A percentile compares a stretch with the other conserved stretches of the same genome.
These are phyloP conservation scores for Lachancea sp. DNA, from an alignment of 805 yeast species.

Conservation along the genomic window DNA sequence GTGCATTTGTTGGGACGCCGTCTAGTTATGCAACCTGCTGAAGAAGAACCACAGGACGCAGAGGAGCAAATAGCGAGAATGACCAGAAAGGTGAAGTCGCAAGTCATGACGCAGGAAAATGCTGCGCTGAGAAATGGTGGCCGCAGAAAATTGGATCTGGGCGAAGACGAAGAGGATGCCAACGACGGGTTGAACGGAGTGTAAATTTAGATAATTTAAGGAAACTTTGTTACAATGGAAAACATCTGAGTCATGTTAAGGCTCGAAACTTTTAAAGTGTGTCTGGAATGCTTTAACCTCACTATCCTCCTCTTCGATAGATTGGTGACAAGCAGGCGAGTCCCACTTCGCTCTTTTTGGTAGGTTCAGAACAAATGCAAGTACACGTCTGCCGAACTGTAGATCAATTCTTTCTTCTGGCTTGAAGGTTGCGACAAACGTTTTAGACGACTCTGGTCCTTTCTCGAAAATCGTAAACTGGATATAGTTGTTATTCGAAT, in stretches of 20 bases:
- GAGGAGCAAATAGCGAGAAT: slow-evolving; percentile 87
- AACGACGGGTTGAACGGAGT: slow-evolving; percentile 23
- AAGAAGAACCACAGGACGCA: slow-evolving; percentile 71
- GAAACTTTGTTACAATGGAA: neutral
- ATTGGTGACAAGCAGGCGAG: slow-evolving; percentile 51
- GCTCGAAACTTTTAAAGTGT: slow-evolving; percentile 47
- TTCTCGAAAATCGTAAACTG: slow-evolving; percentile 34
- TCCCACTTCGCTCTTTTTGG: slow-evolving; percentile 72
- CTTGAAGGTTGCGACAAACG: slow-evolving; percentile 30
- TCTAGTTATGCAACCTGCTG: slow-evolving; percentile 87
- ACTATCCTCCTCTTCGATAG: slow-evolving; percentile 49
- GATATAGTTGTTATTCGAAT: slow-evolving; percentile 28
- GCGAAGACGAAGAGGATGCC: slow-evolving; percentile 32
- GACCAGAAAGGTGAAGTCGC: slow-evolving; percentile 79
- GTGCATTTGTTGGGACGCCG: slow-evolving; percentile 95
- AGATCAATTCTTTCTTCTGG: slow-evolving; percentile 49
- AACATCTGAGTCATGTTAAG: slow-evolving; percentile 34
- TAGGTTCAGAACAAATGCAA: slow-evolving; percentile 55
- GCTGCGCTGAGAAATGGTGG: slow-evolving; percentile 67
- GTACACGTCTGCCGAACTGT: slow-evolving; percentile 77
- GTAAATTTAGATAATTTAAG: slow-evolving; percentile 5
- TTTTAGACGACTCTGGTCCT: slow-evolving; percentile 23
- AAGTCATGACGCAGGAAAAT: slow-evolving; percentile 68
- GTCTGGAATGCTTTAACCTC: slow-evolving; percentile 62
- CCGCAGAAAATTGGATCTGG: slow-evolving; percentile 60